Evolutionary conservation across 2,329 filamentous ascomycete species (phyloP), one percentile per base, ranked within the genome.

Genomic region (Botrytis cinerea): DNA sequence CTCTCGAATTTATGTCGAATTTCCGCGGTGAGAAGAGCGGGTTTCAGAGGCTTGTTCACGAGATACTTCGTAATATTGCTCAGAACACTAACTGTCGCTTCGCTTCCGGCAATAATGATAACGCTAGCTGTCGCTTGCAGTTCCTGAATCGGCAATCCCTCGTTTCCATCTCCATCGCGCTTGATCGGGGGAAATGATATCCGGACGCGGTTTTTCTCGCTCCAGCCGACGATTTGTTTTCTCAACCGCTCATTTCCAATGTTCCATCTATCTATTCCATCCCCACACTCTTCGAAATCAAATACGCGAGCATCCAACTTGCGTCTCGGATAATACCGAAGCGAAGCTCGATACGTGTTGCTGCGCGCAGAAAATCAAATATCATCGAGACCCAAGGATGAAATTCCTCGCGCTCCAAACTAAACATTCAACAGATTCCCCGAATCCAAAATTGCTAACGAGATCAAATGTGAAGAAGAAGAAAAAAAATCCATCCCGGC

Each of bases 141-240:
- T 64, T 71, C 70, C 35, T 35, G 32, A 16, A 59, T 62, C 43
- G 64, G 32, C n/a, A 73, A 32, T 4, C 54, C 57, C 12, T 35
- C 48, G 28, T 68, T 60, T 22, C 45, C 38, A 2, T 63, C 9
- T 3, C 43, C 45, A 14, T 43, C 66, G 2, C 35, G 18, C 18
- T 54, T 38, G 9, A 71, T 64, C 25, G 35, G 43, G 6, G n/a
- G 12, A 2, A 2, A 43, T 43, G 16, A 59, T 32, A 51, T 63
- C 59, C 1, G 60, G 43, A 38, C 70, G 35, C 2, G 16, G 14
- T 0, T 2, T 20, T 2, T 71, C 43, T 18, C 20, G 10, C 12
- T 46, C 28, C 5, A 71, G 43, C 12, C 67, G 7, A 6, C 57
- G 51, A 5, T 61, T 62, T 25, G 28, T 38, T 48, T 71, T 71